Evolutionary conservation across 2,329 filamentous ascomycete species (phyloP).

Genomic region (Aspergillus thermomutatus): DNA sequence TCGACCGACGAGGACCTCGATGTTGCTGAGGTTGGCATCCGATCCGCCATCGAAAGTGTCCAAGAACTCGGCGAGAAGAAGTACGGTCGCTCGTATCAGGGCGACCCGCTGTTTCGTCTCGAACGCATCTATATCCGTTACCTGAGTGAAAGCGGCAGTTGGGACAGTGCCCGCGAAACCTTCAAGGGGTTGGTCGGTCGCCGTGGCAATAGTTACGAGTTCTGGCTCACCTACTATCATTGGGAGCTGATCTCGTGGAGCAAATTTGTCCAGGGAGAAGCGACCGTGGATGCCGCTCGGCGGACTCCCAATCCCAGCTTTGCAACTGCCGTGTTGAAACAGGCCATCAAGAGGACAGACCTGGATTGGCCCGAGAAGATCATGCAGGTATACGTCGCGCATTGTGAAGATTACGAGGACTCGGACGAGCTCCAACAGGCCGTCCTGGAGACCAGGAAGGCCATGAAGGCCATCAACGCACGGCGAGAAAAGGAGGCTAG

Average conservation of each 20-base stretch:
- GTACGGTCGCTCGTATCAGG: slow-evolving; percentile 71
- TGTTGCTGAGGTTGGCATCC: slow-evolving; percentile 84
- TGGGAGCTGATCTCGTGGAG: slow-evolving; percentile 82
- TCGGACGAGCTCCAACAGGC: slow-evolving; percentile 71
- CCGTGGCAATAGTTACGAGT: slow-evolving; percentile 78
- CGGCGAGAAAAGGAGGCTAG: slow-evolving; percentile 65
- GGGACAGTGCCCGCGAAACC: slow-evolving; percentile 71
- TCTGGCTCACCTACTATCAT: slow-evolving; percentile 88
- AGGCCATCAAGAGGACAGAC: slow-evolving; percentile 58
- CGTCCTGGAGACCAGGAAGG: slow-evolving; percentile 68
- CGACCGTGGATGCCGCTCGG: slow-evolving; percentile 51
- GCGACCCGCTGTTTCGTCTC: slow-evolving; percentile 84
- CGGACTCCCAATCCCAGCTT: slow-evolving; percentile 64
- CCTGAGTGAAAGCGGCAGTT: slow-evolving; percentile 74
- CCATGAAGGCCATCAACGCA: slow-evolving; percentile 60
- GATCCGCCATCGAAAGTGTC: slow-evolving; percentile 81
- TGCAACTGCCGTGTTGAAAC: slow-evolving; percentile 72
- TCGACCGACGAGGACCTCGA: slow-evolving; percentile 80
- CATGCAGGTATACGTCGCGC: slow-evolving; percentile 44
- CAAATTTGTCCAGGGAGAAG: slow-evolving; percentile 53
- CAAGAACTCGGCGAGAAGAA: slow-evolving; percentile 72
- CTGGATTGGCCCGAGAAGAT: slow-evolving; percentile 51
- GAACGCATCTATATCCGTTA: slow-evolving; percentile 93
- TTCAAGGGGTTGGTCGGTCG: slow-evolving; percentile 71
- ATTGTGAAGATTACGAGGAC: slow-evolving; percentile 85